Evolutionary conservation across 2,329 filamentous ascomycete genomes (phyloP).

Genomic region (Tolypocladium cylindrosporum): DNA sequence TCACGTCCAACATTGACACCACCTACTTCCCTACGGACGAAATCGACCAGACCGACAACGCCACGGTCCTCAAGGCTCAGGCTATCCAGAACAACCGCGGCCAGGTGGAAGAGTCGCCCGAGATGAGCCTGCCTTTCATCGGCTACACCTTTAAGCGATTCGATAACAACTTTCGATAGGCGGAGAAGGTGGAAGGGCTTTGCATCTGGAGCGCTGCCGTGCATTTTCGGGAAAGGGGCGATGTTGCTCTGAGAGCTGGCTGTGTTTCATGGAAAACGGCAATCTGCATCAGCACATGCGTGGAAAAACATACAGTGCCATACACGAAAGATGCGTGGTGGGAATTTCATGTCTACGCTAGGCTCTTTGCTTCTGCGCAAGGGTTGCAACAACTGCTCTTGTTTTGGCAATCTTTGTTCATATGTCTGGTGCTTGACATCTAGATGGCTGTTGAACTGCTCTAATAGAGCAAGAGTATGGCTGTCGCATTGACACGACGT

Average conservation of each 20-base stretch:
- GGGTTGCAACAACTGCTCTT: neutral
- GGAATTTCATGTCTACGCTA: neutral
- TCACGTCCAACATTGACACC: slow-evolving; percentile 89
- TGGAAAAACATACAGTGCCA: neutral
- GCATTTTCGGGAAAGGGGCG: neutral
- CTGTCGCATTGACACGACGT: neutral
- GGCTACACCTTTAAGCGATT: slow-evolving; percentile 83
- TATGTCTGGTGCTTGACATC: neutral
- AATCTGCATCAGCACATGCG: neutral
- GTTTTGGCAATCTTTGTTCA: neutral
- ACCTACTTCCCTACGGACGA: slow-evolving; percentile 99
- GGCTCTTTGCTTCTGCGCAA: neutral
- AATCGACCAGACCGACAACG: slow-evolving; percentile 93
- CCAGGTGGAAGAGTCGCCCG: slow-evolving; percentile 67
- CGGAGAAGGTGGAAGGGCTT: neutral
- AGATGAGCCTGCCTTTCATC: slow-evolving; percentile 80
- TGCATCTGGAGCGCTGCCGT: neutral
- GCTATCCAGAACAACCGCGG: slow-evolving; percentile 60
- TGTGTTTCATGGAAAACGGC: neutral
- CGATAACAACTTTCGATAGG: slow-evolving; percentile 55
- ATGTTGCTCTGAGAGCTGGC: neutral
- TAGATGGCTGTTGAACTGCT: neutral
- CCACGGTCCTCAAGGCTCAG: slow-evolving; percentile 75
- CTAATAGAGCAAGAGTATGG: neutral
- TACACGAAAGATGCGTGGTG: neutral